These are phyloP conservation scores for Mycosphaerella sp. DNA, from an alignment of 2,329 filamentous ascomycete genomes.

Conservation along the genomic window DNA sequence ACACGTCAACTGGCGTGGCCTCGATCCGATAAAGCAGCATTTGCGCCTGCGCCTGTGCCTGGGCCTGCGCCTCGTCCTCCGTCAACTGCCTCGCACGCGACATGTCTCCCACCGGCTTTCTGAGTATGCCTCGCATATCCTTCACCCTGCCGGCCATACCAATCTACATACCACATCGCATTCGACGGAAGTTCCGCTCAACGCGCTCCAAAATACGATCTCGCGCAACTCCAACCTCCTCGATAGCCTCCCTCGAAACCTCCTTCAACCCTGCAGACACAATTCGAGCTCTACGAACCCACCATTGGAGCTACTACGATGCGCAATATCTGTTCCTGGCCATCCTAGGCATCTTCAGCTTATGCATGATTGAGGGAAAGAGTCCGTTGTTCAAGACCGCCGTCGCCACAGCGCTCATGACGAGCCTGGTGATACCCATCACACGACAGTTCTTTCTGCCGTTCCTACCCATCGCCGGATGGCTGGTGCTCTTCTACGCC, in stretches of 20 bases:
- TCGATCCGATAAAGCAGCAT: background rate
- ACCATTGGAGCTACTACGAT: conserved; percentile 77
- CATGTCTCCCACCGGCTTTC: conserved; percentile 36
- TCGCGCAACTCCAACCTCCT: conserved; percentile 60
- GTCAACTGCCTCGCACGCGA: conserved; percentile 21
- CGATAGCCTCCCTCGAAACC: conserved; percentile 69
- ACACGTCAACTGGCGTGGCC: background rate
- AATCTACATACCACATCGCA: conserved; percentile 55
- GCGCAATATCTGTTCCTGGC: conserved; percentile 74
- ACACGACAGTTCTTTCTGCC: conserved; percentile 90
- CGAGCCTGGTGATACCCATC: conserved; percentile 70
- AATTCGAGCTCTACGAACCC: conserved; percentile 65
- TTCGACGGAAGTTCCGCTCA: conserved; percentile 59
- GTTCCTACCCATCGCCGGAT: conserved; percentile 75
- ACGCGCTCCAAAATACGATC: conserved; percentile 60
- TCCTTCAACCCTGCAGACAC: conserved; percentile 78
- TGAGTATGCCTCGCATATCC: conserved; percentile 40
- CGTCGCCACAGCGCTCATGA: conserved; percentile 59
- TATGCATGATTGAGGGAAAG: conserved; percentile 72
- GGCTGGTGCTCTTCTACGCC: conserved; percentile 85
- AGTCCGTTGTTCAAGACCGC: conserved; percentile 73
- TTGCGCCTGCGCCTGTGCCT: background rate
- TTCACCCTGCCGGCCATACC: conserved; percentile 46
- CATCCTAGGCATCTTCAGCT: conserved; percentile 70
- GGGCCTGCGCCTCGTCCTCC: conserved; percentile 1